Evolutionary conservation across 2,329 filamentous ascomycete species (phyloP), one percentile per base, ranked within the genome.

Genomic region (Colletotrichum kahawae): DNA sequence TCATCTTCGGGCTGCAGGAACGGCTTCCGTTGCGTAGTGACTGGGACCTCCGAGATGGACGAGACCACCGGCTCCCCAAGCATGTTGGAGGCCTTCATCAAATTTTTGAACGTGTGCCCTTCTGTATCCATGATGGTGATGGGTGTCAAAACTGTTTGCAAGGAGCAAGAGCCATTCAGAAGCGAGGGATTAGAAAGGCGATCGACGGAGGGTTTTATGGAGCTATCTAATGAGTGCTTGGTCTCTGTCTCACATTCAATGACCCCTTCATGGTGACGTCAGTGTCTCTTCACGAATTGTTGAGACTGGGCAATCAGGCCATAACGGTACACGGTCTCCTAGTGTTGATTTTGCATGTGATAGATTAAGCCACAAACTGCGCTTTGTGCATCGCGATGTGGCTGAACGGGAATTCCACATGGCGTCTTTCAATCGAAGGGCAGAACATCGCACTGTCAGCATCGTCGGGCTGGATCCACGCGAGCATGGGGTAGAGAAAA

Each of bases 1-100:
- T 81, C 78, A n/a, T 79, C 76, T 1, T 80, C 80, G 1, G 81
- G 79, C 31, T 82, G 80, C 7, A 79, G 29, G 60, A 82, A 83
- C 0, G 81, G 81, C 36, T 79, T 80, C 12, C 82, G 78, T 63
- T 81, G 69, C 1, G 76, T 65, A 3, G 81, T 83, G 7, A 82
- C 78, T 5, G 78, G 78, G 0, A 80, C 81, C 21, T 60, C 54
- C 8, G 74, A 65, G 27, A 76, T 76, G 4, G 74, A 74, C 34
- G 31, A 38, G 9, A 70, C 34, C n/a, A 76, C 62, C 14, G 69
- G 31, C 48, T 70, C 57, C 16, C 43, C 21, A 5, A 34, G 68
- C 67, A 66, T 71, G 5, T 51, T 48, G 36, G 31, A 34, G 4
- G 60, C 14, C 24, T 43, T n/a, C 14, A 59, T 33, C 29, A 54